These are phyloP conservation scores for Ascochyta koolunga DNA, from an alignment of 2,329 filamentous ascomycete genomes.

Conservation along the genomic window DNA sequence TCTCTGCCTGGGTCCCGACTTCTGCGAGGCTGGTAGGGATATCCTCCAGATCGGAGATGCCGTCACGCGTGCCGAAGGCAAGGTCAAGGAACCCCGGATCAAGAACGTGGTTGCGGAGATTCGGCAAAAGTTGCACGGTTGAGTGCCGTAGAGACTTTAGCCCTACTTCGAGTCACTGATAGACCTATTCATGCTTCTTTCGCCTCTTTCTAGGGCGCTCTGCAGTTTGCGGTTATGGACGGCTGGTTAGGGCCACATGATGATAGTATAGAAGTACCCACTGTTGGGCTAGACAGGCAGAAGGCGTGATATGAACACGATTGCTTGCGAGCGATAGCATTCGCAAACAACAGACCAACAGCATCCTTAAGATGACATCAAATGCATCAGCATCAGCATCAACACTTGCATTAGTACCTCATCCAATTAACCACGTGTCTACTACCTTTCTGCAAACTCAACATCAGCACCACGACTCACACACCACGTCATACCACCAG, in stretches of 20 bases:
- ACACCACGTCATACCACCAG: neutral
- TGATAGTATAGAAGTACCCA: neutral
- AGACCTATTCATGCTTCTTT: neutral
- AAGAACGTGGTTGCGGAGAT: constrained; percentile 67
- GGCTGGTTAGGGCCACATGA: neutral
- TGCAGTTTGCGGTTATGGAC: neutral
- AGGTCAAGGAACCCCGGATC: constrained; percentile 65
- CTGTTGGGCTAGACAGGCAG: neutral
- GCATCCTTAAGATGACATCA: neutral
- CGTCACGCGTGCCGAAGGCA: constrained; percentile 56
- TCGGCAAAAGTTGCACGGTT: constrained; percentile 51
- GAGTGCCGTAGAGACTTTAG: constrained; percentile 1
- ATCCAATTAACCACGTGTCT: neutral
- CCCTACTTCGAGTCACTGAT: neutral
- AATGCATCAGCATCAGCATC: neutral
- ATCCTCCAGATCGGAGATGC: constrained; percentile 59
- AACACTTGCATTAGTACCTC: neutral
- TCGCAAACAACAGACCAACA: neutral
- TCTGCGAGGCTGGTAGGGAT: constrained; percentile 63
- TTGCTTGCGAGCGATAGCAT: constrained; percentile 8
- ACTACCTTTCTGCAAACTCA: no score
- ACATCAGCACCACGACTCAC: neutral
- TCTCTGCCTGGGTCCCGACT: constrained; percentile 65
- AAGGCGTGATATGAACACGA: neutral
- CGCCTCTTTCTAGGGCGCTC: neutral